These are phyloP conservation scores for Fusarium sambucinum DNA, from an alignment of 2,329 filamentous ascomycete species.

Conservation along the genomic window DNA sequence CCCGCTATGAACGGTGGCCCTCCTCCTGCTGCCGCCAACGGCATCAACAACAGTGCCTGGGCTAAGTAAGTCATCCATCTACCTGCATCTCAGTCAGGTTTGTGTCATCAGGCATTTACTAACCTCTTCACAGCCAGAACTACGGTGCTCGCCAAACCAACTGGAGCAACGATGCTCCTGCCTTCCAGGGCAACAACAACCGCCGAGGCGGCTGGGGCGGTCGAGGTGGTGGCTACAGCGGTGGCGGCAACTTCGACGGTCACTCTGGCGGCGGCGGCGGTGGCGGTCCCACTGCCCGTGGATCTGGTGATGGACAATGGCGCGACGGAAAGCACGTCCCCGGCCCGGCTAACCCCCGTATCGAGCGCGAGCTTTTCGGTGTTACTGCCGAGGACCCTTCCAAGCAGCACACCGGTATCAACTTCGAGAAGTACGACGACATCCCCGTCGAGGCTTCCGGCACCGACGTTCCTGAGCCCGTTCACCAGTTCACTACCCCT, in stretches of 20 bases:
- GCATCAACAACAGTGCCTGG: conserved; percentile 74
- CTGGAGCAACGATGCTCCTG: conserved; percentile 50
- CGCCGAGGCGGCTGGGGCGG: conserved; percentile 53
- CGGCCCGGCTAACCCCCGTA: conserved; percentile 85
- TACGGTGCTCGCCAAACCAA: conserved; percentile 53
- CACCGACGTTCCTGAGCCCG: conserved; percentile 90
- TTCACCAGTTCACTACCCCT: conserved; percentile 91
- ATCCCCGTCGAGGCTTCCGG: conserved; percentile 98
- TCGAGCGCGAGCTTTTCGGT: conserved; percentile 97
- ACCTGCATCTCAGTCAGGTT: background rate
- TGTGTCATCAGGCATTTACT: conserved; percentile 10
- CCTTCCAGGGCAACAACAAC: conserved; percentile 49
- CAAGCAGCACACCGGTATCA: conserved; percentile 98
- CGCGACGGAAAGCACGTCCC: conserved; percentile 95
- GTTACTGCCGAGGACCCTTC: conserved; percentile 88
- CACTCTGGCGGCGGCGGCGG: conserved; percentile 82
- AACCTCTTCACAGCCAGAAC: conserved; percentile 46
- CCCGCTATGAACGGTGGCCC: conserved; percentile 33
- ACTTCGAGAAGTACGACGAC: conserved; percentile 99
- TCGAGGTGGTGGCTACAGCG: conserved; percentile 53
- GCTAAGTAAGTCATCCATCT: conserved; percentile 63
- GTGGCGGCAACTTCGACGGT: conserved; percentile 63
- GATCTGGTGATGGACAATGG: conserved; percentile 96
- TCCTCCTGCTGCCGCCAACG: conserved; percentile 57
- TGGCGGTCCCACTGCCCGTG: conserved; percentile 71